Evolutionary conservation across 805 yeast genomes (phyloP).

Genomic region (Monosporozyma siamensis): DNA sequence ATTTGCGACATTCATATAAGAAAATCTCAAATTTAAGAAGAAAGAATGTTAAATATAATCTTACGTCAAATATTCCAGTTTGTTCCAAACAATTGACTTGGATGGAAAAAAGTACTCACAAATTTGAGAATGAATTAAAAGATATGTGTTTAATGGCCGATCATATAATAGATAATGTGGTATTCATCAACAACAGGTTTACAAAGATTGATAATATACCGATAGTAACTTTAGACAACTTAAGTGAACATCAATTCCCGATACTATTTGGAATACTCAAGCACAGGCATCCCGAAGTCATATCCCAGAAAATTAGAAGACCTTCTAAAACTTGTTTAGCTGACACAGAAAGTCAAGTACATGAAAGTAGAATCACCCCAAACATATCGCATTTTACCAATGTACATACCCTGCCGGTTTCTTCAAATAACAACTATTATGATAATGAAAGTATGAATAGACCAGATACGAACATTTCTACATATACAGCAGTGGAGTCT

Average conservation of each 20-base stretch:
- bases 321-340: background rate
- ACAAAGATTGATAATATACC: background rate
- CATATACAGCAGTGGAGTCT: background rate
- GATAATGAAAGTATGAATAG: background rate
- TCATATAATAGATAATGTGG: slow-evolving; percentile 7
- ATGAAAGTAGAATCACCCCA: no score
- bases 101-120: slow-evolving; percentile 5
- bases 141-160: slow-evolving; percentile 7
- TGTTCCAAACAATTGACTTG: slow-evolving; percentile 9
- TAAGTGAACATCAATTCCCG: background rate
- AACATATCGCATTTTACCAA: no score
- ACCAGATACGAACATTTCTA: no score
- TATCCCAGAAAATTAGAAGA: background rate
- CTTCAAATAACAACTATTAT: no score
- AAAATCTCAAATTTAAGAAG: slow-evolving; percentile 11
- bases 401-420: no score
- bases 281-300: background rate
- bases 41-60: slow-evolving; percentile 6
- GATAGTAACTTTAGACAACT: background rate
- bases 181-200: slow-evolving; percentile 5
- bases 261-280: background rate
- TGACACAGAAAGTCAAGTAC: background rate
- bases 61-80: background rate
- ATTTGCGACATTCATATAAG: slow-evolving; percentile 15
- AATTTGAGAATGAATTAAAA: slow-evolving; percentile 7